Evolutionary conservation across 2,329 filamentous ascomycete species (phyloP), one percentile per base, ranked within the genome.

Genomic region (Fusarium hostae): DNA sequence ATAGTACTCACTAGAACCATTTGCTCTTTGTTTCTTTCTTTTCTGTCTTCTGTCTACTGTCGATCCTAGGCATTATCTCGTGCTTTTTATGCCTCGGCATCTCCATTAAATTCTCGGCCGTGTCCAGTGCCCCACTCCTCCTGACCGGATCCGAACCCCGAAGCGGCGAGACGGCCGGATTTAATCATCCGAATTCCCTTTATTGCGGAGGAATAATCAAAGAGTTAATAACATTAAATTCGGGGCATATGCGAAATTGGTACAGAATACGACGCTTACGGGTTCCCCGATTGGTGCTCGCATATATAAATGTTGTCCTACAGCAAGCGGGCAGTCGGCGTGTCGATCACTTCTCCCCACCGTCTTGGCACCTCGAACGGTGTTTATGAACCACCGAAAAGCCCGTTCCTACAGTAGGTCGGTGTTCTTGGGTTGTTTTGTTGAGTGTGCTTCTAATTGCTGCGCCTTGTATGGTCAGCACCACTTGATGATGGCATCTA

Each of bases 321-420:
- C 12, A 7, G 22, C 15, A 22, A 16, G 13, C 37, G 30, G 43
- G 11, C 48, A 30, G 34, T 43, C 55, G 55, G 35, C 16, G 28
- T 32, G 35, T 48, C 24, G 20, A 60, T 50, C 43, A 20, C 9
- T 26, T 22, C 16, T n/a, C 22, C 34, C 20, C 35, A 22, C 59
- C 52, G 35, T 32, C 59, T 59, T 59, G 59, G 54, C 41, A 18
- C 20, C 22, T 41, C n/a, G n/a, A 60, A 37, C 60, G 60, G 60
- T 24, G 37, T 43, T 60, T 63, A 40, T 28, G 18, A 32, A 30
- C 30, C 8, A 2, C 55, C 60, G 55, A 50, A 50, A 63, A 63
- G 35, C 28, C 55, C 55, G 60, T 32, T 30, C 48, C 56, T 59
- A 13, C 18, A 45, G 55, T 6, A 22, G 20, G 12, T 37, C 39